Percentiles rank a stretch among this genome's conserved stretches.
Conservation (phyloP, 2,329 filamentous ascomycete genomes). For the Huntiella savannae region DNA sequence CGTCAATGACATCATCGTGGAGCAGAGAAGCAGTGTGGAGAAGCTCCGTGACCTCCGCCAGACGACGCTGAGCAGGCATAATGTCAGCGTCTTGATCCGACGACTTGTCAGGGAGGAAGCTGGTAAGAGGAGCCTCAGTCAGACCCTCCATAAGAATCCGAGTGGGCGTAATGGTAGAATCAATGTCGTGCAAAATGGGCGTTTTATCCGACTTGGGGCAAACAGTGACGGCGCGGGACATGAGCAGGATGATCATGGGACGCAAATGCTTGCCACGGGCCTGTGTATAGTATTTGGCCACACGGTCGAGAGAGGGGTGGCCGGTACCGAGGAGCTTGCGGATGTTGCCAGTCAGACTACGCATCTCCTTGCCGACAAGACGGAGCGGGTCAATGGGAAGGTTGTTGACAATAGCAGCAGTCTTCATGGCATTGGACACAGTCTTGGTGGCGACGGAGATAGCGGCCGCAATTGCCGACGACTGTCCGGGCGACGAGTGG, state of each 20-base stretch:
- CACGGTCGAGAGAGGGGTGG: conserved; percentile 82
- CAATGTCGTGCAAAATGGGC: conserved; percentile 26
- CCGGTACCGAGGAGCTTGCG: conserved; percentile 82
- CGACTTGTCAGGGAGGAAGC: conserved; percentile 23
- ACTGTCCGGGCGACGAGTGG: conserved; percentile 26
- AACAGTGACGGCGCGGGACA: conserved; percentile 82
- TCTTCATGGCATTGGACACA: conserved; percentile 46
- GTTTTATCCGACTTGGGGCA: conserved; percentile 34
- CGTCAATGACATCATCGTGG: conserved; percentile 96
- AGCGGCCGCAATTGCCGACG: conserved; percentile 58
- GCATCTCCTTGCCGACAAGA: conserved; percentile 89
- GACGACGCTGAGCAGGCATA: conserved; percentile 74
- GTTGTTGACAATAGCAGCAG: conserved; percentile 36
- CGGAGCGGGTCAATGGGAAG: conserved; percentile 74
- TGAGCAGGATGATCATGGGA: conserved; percentile 83
- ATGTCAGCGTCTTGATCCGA: conserved; percentile 40
- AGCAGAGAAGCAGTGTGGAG: conserved; percentile 94
- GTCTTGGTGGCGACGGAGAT: conserved; percentile 52
- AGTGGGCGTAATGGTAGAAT: conserved; percentile 34
- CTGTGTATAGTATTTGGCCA: conserved; percentile 95
- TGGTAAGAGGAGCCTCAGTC: conserved; percentile 29
- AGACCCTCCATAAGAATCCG: conserved; percentile 61
- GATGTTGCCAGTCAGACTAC: conserved; percentile 86
- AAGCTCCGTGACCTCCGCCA: conserved; percentile 92
- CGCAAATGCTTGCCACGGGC: conserved; percentile 93